Evolutionary conservation across 306 rosid species (phyloP), one percentile per base, ranked within the genome.

Genomic region (Hippophae rhamnoides): DNA sequence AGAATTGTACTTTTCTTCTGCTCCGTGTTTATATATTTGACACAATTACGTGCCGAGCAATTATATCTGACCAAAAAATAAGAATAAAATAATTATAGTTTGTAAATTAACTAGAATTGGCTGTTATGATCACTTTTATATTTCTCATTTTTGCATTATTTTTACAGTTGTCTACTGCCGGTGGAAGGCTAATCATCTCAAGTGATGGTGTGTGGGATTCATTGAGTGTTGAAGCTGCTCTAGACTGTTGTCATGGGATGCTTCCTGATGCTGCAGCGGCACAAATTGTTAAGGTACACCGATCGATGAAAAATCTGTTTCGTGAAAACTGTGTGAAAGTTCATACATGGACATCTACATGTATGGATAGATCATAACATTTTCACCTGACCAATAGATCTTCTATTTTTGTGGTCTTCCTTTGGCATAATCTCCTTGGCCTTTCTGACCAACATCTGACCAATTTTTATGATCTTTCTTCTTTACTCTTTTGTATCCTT

Each of bases 191-290:
- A 52, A 86, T 88, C 65, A 76, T 93, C 64, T 89, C 97, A 57
- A 93, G 99, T 54, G 99, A 93, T 61, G 99, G 99, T 66, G 99
- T 93, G 56, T 93, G 99, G 99, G 99, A 93, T 79, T 72, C 94
- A 62, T 66, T 93, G 73, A 57, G 84, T 41, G 97, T 90, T 5
- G 97, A 86, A 84, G 72, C 57, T 23, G 87, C 97, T 68, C 72
- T 80, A 75, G 95, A 89, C 58, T 79, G 90, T 79, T 86, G 97
- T 68, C 97, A 89, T 46, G 94, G 94, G 78, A 80, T 86, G 95
- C 58, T 82, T 47, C 74, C 85, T 3, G 99, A 93, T 23, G 70
- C 84, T 63, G 79, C 99, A 63, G 99, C 99, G 65, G 77, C 84
- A 47, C 97, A 86, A 69, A 78, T 93, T 73, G 99, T 93, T 54